A percentile compares a stretch with the other conserved stretches of the same genome.
phyloP scores from a whole-genome alignment of 306 rosid genomes.

The Calophaca sinica region DNA sequence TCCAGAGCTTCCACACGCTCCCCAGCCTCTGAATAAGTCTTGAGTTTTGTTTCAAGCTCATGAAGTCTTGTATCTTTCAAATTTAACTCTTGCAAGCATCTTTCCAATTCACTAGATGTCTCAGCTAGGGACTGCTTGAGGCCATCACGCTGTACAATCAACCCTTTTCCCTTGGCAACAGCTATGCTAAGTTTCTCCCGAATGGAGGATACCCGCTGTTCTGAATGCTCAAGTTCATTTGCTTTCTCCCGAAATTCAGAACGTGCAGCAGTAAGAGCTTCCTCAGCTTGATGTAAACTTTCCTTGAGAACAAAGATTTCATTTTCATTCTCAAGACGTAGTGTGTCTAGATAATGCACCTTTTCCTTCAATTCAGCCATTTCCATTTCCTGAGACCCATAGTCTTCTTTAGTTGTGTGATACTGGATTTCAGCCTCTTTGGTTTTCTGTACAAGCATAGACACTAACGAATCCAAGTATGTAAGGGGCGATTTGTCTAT shows the following conservation, averaged over 20 bases:
- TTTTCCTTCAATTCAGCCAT: conserved; percentile 68
- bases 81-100: conserved; percentile 82
- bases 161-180: conserved; percentile 95
- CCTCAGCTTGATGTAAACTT: conserved; percentile 73
- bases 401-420: conserved; percentile 59
- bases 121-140: conserved; percentile 83
- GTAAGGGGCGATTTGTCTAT: conserved; percentile 57
- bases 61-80: conserved; percentile 74
- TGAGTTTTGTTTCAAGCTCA: conserved; percentile 83
- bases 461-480: conserved; percentile 64
- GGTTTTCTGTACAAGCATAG: conserved; percentile 72
- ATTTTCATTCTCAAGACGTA: conserved; percentile 69
- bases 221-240: conserved; percentile 80
- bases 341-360: conserved; percentile 55
- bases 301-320: conserved; percentile 77
- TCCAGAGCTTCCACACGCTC: conserved; percentile 96
- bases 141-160: conserved; percentile 91
- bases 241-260: conserved; percentile 68
- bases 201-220: conserved; percentile 81
- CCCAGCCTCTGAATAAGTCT: conserved; percentile 88
- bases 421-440: conserved; percentile 66
- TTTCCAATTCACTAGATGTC: conserved; percentile 82
- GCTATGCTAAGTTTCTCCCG: conserved; percentile 97
- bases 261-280: conserved; percentile 61
- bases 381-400: conserved; percentile 59